Conservation (phyloP, 805 yeast genomes). For the Kodamaea fukazawae region DNA sequence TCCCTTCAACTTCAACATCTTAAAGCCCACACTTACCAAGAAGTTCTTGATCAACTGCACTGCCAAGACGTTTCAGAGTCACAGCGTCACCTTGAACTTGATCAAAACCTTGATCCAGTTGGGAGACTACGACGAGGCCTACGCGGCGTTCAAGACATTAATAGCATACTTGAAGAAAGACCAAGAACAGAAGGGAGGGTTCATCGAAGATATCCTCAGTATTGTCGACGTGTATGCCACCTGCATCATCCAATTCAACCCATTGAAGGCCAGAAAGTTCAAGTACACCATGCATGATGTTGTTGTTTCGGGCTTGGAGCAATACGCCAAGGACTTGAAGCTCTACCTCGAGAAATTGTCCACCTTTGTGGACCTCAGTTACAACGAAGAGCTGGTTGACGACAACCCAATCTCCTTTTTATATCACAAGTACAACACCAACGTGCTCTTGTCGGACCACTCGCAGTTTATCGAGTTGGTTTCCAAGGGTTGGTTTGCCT, state of each 20-base stretch:
- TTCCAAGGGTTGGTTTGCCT: conserved; percentile 36
- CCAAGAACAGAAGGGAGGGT: conserved; percentile 28
- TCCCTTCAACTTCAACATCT: conserved; percentile 16
- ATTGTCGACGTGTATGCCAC: conserved; percentile 32
- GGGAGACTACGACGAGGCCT: conserved; percentile 42
- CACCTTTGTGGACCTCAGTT: conserved; percentile 23
- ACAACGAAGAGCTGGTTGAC: conserved; percentile 12
- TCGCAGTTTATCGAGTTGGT: conserved; percentile 27
- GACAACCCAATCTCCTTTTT: conserved; percentile 29
- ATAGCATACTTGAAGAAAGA: conserved; percentile 32
- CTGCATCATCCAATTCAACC: conserved; percentile 36
- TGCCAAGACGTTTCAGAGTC: conserved; percentile 37
- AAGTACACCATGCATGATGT: conserved; percentile 21
- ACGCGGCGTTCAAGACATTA: conserved; percentile 41
- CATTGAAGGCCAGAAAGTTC: conserved; percentile 19
- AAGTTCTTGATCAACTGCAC: conserved; percentile 29
- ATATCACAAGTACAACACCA: conserved; percentile 33
- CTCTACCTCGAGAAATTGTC: conserved; percentile 25
- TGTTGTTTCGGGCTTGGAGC: conserved; percentile 19
- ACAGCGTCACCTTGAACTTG: conserved; percentile 29
- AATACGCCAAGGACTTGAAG: conserved; percentile 19
- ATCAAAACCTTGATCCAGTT: conserved; percentile 31
- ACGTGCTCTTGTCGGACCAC: conserved; percentile 25
- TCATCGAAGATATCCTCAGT: conserved; percentile 29
- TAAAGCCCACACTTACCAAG: conserved; percentile 21